Conservation (phyloP, 495 filamentous ascomycete species). For the Aspergillus hancockii region DNA sequence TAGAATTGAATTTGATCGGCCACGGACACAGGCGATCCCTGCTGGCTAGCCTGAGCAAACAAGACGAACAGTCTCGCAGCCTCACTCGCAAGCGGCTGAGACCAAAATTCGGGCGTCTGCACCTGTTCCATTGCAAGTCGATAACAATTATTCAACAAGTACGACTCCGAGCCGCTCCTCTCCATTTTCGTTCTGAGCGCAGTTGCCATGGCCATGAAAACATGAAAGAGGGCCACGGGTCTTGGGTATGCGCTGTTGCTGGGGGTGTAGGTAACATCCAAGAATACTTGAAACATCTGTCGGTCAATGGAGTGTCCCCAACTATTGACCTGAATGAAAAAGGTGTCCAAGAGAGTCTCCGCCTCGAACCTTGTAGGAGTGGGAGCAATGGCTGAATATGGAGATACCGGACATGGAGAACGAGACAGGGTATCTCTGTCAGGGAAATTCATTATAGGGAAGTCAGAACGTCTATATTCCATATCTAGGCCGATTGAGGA, state of each 20-base stretch:
- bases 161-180: background rate
- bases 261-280: conserved; percentile 8
- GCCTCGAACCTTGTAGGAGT: conserved; percentile 11
- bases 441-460: background rate
- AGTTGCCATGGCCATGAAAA: conserved; percentile 24
- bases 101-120: conserved; percentile 14
- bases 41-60: conserved; percentile 12
- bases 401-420: background rate
- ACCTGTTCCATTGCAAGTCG: conserved; percentile 17
- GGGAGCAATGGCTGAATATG: background rate
- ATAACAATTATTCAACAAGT: conserved; percentile 17
- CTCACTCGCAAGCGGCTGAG: conserved; percentile 5
- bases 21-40: too few relatives aligned
- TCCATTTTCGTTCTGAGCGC: conserved; percentile 13
- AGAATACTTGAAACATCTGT: conserved; percentile 6
- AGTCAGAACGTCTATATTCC: background rate
- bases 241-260: background rate
- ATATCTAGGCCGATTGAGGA: conserved; percentile 18
- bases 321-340: conserved; percentile 6
- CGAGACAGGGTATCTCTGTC: background rate
- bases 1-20: too few relatives aligned
- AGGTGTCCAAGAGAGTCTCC: conserved; percentile 14
- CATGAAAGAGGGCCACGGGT: conserved; percentile 20
- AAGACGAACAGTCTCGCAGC: conserved; percentile 14
- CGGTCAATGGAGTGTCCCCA: conserved; percentile 11